Evolutionary conservation across 208 protist species (phyloP).

Genomic region (Wallacemonas rigidus): DNA sequence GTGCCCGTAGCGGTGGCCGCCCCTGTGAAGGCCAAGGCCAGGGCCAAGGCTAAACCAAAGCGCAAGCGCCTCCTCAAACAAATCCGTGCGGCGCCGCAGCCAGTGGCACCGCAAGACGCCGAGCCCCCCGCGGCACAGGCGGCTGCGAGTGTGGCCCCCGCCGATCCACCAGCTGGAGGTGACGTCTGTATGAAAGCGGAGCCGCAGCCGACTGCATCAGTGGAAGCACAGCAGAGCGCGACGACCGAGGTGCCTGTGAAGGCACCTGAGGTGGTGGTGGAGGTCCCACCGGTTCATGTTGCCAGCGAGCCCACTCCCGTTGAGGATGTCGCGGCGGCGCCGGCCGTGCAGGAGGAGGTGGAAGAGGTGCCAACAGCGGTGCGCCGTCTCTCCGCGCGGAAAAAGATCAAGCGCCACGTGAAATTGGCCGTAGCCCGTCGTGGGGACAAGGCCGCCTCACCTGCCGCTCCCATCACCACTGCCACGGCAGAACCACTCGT

Average conservation of each 20-base stretch:
- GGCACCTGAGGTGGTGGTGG: not conserved
- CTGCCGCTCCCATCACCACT: not conserved
- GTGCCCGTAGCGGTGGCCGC: too few species aligned
- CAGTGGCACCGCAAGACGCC: conserved; percentile 13
- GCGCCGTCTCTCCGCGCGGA: not conserved
- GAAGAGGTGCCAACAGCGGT: not conserved
- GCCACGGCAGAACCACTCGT: not conserved
- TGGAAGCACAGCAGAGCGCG: too few species aligned
- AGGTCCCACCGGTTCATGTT: not conserved
- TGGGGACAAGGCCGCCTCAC: not conserved
- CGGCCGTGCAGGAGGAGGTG: not conserved
- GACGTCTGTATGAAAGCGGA: too few species aligned
- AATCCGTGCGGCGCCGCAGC: too few species aligned
- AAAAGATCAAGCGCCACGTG: conserved; percentile 1
- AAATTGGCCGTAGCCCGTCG: not conserved
- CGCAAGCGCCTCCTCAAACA: too few species aligned
- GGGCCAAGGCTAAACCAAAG: too few species aligned
- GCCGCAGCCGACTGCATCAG: too few species aligned
- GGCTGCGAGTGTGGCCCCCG: not conserved
- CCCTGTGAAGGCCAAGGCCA: too few species aligned
- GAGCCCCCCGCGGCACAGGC: not conserved
- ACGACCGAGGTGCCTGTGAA: too few species aligned
- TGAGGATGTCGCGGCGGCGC: not conserved
- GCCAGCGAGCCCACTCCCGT: not conserved
- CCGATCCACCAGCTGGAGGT: not conserved